Conservation (phyloP, 352 stramenopile species). For the Phytophthora sp. region DNA sequence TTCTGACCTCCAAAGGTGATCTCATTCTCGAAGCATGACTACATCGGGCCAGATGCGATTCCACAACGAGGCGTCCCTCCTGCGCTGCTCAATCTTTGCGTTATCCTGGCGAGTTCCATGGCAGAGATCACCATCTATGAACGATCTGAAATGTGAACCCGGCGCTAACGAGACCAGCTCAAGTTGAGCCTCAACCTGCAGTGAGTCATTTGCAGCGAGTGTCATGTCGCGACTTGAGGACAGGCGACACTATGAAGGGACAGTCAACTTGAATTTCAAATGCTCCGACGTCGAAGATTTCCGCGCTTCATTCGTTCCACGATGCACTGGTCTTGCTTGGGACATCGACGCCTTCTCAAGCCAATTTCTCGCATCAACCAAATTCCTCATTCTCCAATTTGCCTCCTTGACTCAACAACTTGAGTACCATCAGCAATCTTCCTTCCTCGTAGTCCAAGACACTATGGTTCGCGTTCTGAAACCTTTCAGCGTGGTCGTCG, state of each 20-base stretch:
- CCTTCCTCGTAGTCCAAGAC: constrained; percentile 1
- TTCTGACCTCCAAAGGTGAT: neutral
- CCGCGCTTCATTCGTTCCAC: neutral
- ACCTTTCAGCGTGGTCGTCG: constrained; percentile 29
- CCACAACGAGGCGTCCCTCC: neutral
- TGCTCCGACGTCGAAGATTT: constrained; percentile 8
- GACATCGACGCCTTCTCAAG: neutral
- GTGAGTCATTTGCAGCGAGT: constrained; percentile 7
- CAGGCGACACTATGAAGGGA: constrained; percentile 16
- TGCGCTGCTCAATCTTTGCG: neutral
- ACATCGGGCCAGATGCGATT: too few relatives aligned
- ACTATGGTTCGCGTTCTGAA: constrained; percentile 38
- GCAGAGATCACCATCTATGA: neutral
- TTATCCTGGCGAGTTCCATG: neutral
- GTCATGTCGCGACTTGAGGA: constrained; percentile 33
- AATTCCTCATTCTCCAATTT: constrained; percentile 39
- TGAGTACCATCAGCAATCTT: constrained; percentile 32
- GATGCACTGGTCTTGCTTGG: constrained; percentile 11
- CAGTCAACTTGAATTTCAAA: too few relatives aligned
- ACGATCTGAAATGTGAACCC: constrained; percentile 34
- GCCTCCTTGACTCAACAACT: constrained; percentile 32
- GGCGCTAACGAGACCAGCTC: constrained; percentile 16
- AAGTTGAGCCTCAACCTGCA: too few relatives aligned
- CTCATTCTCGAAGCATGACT: neutral
- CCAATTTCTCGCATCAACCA: constrained; percentile 1